These are phyloP conservation scores for Saccharomyces pastorianus DNA, from an alignment of 1,139 yeast species.

Conservation along the genomic window DNA sequence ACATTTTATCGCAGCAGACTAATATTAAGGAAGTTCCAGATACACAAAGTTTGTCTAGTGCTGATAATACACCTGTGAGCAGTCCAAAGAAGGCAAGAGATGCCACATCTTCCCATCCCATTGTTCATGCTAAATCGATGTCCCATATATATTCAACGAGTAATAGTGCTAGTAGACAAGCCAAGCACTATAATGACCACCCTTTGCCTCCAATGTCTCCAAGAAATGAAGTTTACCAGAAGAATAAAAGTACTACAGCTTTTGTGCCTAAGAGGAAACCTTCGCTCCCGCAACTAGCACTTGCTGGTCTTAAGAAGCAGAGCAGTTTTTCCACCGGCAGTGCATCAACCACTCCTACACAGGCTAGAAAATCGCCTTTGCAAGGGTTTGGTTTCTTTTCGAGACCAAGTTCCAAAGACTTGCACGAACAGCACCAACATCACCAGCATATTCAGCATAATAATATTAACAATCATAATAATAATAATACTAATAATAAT, in stretches of 20 bases:
- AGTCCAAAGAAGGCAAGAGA: slow-evolving; percentile 19
- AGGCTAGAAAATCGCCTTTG: slow-evolving; percentile 26
- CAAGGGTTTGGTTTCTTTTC: slow-evolving; percentile 28
- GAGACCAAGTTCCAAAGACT: slow-evolving; percentile 25
- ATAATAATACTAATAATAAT: slow-evolving; percentile 7
- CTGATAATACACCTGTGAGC: slow-evolving; percentile 19
- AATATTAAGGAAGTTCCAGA: slow-evolving; percentile 27
- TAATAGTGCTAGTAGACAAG: not conserved
- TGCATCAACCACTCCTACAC: slow-evolving; percentile 13
- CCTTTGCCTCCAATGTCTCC: not conserved
- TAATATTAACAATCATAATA: slow-evolving; percentile 10
- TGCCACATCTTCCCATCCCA: slow-evolving; percentile 1
- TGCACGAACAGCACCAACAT: slow-evolving; percentile 12
- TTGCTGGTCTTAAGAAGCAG: slow-evolving; percentile 22
- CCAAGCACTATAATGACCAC: not conserved
- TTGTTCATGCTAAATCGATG: slow-evolving; percentile 2
- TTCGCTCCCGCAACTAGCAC: slow-evolving; percentile 27
- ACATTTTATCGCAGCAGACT: slow-evolving; percentile 17
- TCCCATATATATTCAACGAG: slow-evolving; percentile 1
- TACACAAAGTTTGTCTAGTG: slow-evolving; percentile 25
- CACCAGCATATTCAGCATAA: slow-evolving; percentile 14
- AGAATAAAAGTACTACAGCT: slow-evolving; percentile 10
- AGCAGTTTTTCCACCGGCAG: slow-evolving; percentile 18
- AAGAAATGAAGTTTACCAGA: slow-evolving; percentile 5
- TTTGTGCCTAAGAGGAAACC: slow-evolving; percentile 21